phyloP scores from a whole-genome alignment of 1,284 basidiomycete genomes.

The Apiotrichum veenhuisii region DNA sequence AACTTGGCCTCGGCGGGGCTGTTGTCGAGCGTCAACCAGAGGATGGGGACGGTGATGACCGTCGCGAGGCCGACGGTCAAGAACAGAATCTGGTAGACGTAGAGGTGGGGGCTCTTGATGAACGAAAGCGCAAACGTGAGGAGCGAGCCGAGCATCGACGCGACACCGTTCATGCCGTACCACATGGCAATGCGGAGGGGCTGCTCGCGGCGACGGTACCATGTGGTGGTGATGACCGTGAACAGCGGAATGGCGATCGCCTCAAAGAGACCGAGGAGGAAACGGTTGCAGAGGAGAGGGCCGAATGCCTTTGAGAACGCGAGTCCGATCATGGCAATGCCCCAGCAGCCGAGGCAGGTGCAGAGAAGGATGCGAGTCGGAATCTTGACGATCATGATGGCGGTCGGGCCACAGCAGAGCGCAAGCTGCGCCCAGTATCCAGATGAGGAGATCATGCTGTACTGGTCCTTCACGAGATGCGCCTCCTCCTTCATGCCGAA shows the following conservation, averaged over 20 bases:
- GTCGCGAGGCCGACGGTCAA: conserved; percentile 45
- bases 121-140: conserved; percentile 30
- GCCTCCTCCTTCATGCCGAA: conserved; percentile 30
- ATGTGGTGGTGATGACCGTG: conserved; percentile 48
- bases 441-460: conserved; percentile 25
- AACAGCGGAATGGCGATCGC: conserved; percentile 47
- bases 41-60: conserved; percentile 40
- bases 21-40: conserved; percentile 39
- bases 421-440: conserved; percentile 24
- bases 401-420: conserved; percentile 36
- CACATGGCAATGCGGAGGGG: conserved; percentile 38
- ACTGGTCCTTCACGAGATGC: conserved; percentile 29
- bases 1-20: conserved; percentile 39
- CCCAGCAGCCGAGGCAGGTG: conserved; percentile 40
- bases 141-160: conserved; percentile 30
- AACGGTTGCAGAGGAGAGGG: conserved; percentile 36
- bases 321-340: conserved; percentile 25
- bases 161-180: conserved; percentile 25
- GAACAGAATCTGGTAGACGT: conserved; percentile 42
- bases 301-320: conserved; percentile 23
- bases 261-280: conserved; percentile 49
- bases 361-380: conserved; percentile 41
- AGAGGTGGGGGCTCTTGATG: conserved; percentile 22
- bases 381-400: conserved; percentile 43
- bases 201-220: conserved; percentile 50